Base-by-base conservation (phyloP, 768 basidiomycete species). In the Tylopilus subfusipes region DNA sequence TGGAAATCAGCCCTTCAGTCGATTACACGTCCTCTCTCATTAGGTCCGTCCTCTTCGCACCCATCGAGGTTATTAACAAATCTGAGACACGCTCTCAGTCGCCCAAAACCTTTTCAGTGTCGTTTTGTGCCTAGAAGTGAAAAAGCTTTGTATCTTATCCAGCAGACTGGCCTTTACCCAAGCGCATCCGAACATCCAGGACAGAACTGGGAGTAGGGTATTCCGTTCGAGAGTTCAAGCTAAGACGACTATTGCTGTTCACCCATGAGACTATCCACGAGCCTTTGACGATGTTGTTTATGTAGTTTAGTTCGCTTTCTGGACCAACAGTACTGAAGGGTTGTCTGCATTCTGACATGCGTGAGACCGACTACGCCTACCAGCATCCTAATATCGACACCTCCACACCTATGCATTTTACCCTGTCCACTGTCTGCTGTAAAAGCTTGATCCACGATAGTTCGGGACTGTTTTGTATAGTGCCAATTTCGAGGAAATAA, bases 401-500 rank as follows among this genome's bases (percentile, higher is more conserved):
- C 42, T 74, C 63, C 2, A 72, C 69, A 19, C 77, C 77, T 46
- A 56, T 58, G 27, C 61, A 53, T 48, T 58, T 61, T 12, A 80
- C 59, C 30, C 71, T 70, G 29, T 69, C 58, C 8, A 77, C 63
- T 21, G 69, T 73, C 33, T 64, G 61, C 27, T 72, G 68, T 21
- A 82, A 59, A 19, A 69, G 65, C 47, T 57, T 55, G 33, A 59
- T 57, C 77, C 78, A 78, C 5, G 62, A 24, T 24, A 38, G 44
- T 31, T 45, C 43, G 0, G 50, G 46, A 18, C 10, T 34, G 18
- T 30, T 34, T 29, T 56, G 33, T 11, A 27, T 36, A 29, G 54
- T 34, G 8, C 58, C 48, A 16, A 88, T 70, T 68, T 90, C 89
- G 12, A 86, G 65, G 54, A 90, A 83, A 63, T 90, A 90, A 25